Evolutionary conservation across 345 rosid species (phyloP), one percentile per base, ranked within the genome.

Genomic region (Excoecaria cochinchinensis): DNA sequence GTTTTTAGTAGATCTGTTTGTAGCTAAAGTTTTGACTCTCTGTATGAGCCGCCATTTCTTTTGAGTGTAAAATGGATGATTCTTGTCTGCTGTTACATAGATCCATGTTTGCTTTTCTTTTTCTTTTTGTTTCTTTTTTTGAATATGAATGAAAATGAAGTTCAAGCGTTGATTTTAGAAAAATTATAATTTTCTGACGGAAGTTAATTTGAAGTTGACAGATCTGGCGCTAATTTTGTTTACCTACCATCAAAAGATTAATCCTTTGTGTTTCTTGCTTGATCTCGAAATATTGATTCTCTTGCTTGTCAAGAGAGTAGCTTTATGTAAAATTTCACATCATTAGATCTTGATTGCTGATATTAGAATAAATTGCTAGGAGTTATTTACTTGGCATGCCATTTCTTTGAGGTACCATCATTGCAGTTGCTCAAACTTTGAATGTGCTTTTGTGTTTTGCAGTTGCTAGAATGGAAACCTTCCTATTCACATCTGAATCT

Each of bases 401-500:
- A 4, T 36, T 70, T 19, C 3, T 40, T 53, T n/a, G 39, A 55
- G 47, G 47, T 25, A 36, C 15, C 36, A 56, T 16, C n/a, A 14
- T 5, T 40, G 16, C 25, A 24, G 17, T 6, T 46, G 4, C 40
- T 52, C 16, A 19, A 51, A 44, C 22, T 36, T 10, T 31, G 39
- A 38, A 1, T 52, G 31, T 51, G 62, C 7, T 47, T 42, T 61
- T 72, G 58, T 31, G 46, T 9, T 50, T 40, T 66, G 63, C 62
- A 66, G 42, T 52, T 56, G 38, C 42, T 8, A 16, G 15, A 42
- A 55, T 74, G 70, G 70, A 74, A 19, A 74, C 77, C 65, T 75
- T 67, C 17, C 72, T 75, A 59, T 75, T 44, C 57, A 56, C 78
- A 6, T 75, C 78, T 3, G 78, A 75, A 67, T 75, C 78, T 44